A percentile compares a stretch with the other conserved stretches of the same genome.
Evolutionary conservation across 129 eudicot species (phyloP).

Genomic region (Pulicaria dysenterica): DNA sequence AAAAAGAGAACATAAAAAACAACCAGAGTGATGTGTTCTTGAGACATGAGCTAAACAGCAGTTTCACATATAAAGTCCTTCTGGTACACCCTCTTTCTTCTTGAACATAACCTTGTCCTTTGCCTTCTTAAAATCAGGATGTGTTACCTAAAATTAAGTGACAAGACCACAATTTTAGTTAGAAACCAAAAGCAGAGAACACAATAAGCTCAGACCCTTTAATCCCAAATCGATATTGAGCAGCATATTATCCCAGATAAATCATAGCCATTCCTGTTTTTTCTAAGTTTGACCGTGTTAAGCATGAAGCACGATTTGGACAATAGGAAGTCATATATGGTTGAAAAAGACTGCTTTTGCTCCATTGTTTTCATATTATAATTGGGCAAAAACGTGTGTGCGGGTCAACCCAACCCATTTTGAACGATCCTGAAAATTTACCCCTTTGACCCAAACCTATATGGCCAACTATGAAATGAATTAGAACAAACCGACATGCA

Average conservation of each 20-base stretch:
- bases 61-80: constrained; percentile 89
- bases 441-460: not conserved
- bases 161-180: not conserved
- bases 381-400: not conserved
- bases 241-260: not conserved
- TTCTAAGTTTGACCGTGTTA: not conserved
- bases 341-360: not conserved
- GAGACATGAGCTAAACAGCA: constrained; percentile 5
- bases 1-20: not conserved
- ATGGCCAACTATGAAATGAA: not conserved
- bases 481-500: not conserved
- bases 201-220: not conserved
- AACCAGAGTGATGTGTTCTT: not conserved
- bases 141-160: constrained; percentile 58
- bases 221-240: not conserved
- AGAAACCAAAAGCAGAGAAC: too few relatives aligned
- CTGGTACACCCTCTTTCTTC: constrained; percentile 99
- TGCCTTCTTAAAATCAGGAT: constrained; percentile 93
- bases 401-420: not conserved
- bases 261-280: not conserved
- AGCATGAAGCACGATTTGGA: not conserved
- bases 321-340: not conserved
- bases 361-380: not conserved
- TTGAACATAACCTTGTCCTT: constrained; percentile 98
- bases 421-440: not conserved